Evolutionary conservation across 495 filamentous ascomycete genomes (phyloP).

Genomic region (Podospora pseudocomata): DNA sequence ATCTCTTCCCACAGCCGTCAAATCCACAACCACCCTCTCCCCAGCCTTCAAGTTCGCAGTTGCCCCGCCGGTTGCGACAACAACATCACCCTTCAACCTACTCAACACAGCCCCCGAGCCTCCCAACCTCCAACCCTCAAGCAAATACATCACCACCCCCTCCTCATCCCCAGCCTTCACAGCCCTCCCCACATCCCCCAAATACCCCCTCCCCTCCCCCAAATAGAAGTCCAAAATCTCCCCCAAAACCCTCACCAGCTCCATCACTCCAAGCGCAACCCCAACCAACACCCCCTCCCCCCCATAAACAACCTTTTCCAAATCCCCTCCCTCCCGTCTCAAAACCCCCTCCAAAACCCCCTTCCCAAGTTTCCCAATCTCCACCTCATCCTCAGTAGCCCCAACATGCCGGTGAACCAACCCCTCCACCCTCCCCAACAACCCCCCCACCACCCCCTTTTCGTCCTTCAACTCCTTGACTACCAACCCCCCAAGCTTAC

Average conservation of each 20-base stretch:
- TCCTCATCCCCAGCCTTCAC: neutral
- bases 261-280: neutral
- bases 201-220: neutral
- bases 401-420: neutral
- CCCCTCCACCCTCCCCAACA: neutral
- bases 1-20: neutral
- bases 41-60: neutral
- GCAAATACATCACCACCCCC: neutral
- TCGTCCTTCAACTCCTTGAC: neutral
- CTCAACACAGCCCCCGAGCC: neutral
- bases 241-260: neutral
- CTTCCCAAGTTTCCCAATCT: neutral
- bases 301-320: neutral
- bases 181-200: neutral
- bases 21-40: neutral
- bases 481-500: neutral
- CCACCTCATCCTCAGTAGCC: neutral
- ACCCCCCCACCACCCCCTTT: neutral
- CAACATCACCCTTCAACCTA: neutral
- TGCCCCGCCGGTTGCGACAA: neutral
- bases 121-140: neutral
- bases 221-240: neutral
- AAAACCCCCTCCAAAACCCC: neutral
- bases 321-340: neutral
- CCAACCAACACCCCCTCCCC: neutral